Evolutionary conservation across 352 stramenopile species (phyloP).

Genomic region (Elongisporangium anandrum): DNA sequence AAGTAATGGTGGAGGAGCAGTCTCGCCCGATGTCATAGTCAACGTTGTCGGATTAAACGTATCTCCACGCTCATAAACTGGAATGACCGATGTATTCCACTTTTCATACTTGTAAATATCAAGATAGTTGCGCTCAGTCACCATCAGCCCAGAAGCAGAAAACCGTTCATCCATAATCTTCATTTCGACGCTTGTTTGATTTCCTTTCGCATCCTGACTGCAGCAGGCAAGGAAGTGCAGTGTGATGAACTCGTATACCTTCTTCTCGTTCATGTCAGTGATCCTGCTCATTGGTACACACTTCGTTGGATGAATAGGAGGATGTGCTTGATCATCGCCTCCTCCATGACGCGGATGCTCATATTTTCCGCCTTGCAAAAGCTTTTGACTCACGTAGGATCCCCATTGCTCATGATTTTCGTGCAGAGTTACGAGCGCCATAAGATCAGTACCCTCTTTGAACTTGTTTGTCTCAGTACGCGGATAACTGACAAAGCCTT

Average conservation of each 20-base stretch:
- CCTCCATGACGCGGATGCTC: conserved; percentile 86
- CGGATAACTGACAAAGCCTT: conserved; percentile 98
- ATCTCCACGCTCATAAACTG: conserved; percentile 76
- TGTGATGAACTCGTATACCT: conserved; percentile 97
- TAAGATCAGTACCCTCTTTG: conserved; percentile 91
- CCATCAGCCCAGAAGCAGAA: conserved; percentile 83
- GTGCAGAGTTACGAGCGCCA: conserved; percentile 70
- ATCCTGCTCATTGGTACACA: conserved; percentile 71
- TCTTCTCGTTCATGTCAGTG: conserved; percentile 84
- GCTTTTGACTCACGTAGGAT: conserved; percentile 58
- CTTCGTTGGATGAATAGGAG: conserved; percentile 98
- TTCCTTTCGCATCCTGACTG: conserved; percentile 91
- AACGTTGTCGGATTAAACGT: conserved; percentile 68
- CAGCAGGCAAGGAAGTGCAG: conserved; percentile 99
- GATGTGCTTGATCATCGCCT: conserved; percentile 96
- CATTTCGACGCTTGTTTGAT: conserved; percentile 88
- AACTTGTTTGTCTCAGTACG: conserved; percentile 99
- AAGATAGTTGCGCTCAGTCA: conserved; percentile 92
- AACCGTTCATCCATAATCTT: conserved; percentile 88
- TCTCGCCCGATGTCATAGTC: conserved; percentile 69
- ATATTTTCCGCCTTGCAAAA: conserved; percentile 63
- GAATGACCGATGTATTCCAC: conserved; percentile 86
- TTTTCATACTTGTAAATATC: conserved; percentile 95
- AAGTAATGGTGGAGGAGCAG: conserved; percentile 82
- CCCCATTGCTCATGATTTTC: conserved; percentile 71